Evolutionary conservation across 352 stramenopile species (phyloP).

Genomic region (Phytopythium boreale): DNA sequence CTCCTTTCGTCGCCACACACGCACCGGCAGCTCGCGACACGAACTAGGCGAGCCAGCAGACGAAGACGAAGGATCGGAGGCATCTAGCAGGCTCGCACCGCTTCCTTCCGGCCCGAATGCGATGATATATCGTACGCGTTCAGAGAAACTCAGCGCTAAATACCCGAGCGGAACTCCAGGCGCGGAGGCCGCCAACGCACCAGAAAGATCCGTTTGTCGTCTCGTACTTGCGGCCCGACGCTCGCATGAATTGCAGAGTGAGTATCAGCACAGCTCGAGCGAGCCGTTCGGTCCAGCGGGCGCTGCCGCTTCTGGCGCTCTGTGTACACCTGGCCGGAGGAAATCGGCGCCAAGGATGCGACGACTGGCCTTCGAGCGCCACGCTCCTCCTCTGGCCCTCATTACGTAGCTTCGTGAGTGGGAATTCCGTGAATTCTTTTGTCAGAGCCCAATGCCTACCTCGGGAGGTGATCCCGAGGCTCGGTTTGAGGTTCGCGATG

Average conservation of each 20-base stretch:
- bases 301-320: neutral
- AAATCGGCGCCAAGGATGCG: neutral
- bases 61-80: neutral
- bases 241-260: too few relatives aligned
- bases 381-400: neutral
- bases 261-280: neutral
- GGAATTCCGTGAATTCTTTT: neutral
- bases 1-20: too few relatives aligned
- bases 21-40: too few relatives aligned
- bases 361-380: neutral
- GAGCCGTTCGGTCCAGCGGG: neutral
- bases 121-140: constrained; percentile 1
- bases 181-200: neutral
- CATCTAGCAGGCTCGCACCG: neutral
- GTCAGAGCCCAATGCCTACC: too few relatives aligned
- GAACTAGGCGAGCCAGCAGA: neutral
- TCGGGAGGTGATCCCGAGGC: too few relatives aligned
- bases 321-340: neutral
- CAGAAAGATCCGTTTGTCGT: neutral
- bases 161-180: too few relatives aligned
- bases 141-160: neutral
- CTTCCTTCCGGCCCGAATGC: neutral
- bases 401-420: too few relatives aligned
- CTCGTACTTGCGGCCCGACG: neutral
- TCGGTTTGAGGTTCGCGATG: too few relatives aligned